phyloP scores from a whole-genome alignment of 768 basidiomycete species.

The Gloeophyllum trabeum region DNA sequence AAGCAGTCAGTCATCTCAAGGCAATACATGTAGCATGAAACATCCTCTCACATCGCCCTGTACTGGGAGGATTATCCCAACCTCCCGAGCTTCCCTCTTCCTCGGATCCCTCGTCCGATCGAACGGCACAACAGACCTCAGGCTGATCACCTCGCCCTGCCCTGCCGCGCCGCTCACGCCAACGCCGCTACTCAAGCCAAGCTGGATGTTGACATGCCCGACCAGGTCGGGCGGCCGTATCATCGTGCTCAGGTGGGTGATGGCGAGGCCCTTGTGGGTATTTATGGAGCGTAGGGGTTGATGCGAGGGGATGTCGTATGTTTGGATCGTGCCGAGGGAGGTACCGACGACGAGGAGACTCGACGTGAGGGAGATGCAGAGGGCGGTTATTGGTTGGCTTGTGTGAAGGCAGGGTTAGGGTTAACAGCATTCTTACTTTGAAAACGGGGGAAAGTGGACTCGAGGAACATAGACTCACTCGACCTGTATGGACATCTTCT shows the following conservation, averaged over 20 bases:
- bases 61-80: constrained; percentile 46
- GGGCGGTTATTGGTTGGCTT: constrained; percentile 63
- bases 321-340: constrained; percentile 52
- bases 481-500: constrained; percentile 56
- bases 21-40: background rate
- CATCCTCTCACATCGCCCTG: constrained; percentile 28
- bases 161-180: constrained; percentile 18
- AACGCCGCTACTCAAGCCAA: constrained; percentile 26
- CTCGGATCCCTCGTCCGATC: constrained; percentile 64
- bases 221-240: constrained; percentile 82
- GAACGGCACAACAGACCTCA: constrained; percentile 56
- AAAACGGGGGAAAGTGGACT: background rate
- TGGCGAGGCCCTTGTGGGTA: constrained; percentile 52
- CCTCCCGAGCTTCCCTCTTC: constrained; percentile 58
- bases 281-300: constrained; percentile 79
- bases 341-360: constrained; percentile 81
- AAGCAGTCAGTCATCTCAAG: no score
- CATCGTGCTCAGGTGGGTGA: constrained; percentile 69
- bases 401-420: background rate
- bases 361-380: constrained; percentile 69
- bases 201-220: constrained; percentile 58
- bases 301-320: constrained; percentile 86
- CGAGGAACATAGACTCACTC: constrained; percentile 34
- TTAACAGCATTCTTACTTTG: background rate
- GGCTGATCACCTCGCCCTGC: constrained; percentile 44